Evolutionary conservation across 192 early-diverging fungal species (phyloP).

Genomic region (Podila minutissima): DNA sequence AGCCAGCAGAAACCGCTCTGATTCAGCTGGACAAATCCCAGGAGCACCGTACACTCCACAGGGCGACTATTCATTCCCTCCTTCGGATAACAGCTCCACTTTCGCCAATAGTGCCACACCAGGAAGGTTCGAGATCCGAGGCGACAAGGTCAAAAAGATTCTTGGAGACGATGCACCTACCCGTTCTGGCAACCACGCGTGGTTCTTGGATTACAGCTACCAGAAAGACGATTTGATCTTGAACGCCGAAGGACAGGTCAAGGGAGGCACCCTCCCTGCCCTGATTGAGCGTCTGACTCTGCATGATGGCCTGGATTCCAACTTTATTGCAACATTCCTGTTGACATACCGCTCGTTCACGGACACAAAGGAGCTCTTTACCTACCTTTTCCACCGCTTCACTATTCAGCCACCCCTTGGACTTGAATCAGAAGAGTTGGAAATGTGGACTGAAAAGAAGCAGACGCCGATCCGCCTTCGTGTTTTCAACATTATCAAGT

Average conservation of each 20-base stretch:
- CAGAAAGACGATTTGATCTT: conserved; percentile 64
- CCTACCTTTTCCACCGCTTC: conserved; percentile 81
- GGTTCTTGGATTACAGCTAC: conserved; percentile 70
- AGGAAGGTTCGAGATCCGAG: conserved; percentile 28
- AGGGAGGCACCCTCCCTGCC: conserved; percentile 74
- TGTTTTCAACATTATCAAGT: conserved; percentile 93
- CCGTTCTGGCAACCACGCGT: conserved; percentile 42
- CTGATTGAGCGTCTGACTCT: conserved; percentile 78
- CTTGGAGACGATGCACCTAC: conserved; percentile 64
- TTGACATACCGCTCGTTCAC: conserved; percentile 93
- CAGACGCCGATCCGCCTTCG: conserved; percentile 87
- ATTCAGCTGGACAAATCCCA: not conserved
- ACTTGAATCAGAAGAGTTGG: conserved; percentile 71
- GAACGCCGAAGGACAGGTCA: conserved; percentile 76
- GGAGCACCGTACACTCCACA: not conserved
- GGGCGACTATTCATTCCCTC: conserved; percentile 5
- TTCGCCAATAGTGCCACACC: conserved; percentile 29
- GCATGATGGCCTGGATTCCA: conserved; percentile 77
- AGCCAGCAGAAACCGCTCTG: conserved; percentile 7
- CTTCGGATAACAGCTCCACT: not conserved
- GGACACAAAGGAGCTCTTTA: conserved; percentile 80
- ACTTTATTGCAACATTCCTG: conserved; percentile 87
- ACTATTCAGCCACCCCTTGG: conserved; percentile 73
- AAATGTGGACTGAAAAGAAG: conserved; percentile 88
- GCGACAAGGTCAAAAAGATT: conserved; percentile 63